Evolutionary conservation across 441 rosid genomes (phyloP).

Genomic region (Adansonia rubrostipa): DNA sequence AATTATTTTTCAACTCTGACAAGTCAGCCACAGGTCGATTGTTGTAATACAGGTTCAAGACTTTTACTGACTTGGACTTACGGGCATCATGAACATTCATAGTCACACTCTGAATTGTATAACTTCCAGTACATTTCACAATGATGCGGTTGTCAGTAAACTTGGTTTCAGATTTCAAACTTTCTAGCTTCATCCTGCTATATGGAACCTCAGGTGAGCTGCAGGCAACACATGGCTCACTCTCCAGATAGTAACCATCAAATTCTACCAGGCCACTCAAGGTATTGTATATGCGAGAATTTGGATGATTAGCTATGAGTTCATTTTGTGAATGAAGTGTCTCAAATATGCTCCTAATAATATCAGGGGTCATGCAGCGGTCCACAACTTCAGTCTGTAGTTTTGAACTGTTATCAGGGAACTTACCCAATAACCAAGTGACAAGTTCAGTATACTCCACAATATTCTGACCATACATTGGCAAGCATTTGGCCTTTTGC

Average conservation of each 20-base stretch:
- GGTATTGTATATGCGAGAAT: conserved; percentile 95
- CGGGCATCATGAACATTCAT: conserved; percentile 99
- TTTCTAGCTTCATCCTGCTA: conserved; percentile 98
- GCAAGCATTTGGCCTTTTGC: conserved; percentile 75
- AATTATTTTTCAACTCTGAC: conserved; percentile 97
- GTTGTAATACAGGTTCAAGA: conserved; percentile 93
- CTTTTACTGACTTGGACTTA: conserved; percentile 97
- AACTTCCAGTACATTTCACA: conserved; percentile 99
- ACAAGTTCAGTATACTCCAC: conserved; percentile 94
- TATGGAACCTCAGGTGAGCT: conserved; percentile 99
- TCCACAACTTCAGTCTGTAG: conserved; percentile 78
- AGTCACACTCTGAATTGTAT: conserved; percentile 92
- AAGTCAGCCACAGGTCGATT: conserved; percentile 97
- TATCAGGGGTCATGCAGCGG: conserved; percentile 83
- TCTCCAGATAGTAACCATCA: conserved; percentile 99
- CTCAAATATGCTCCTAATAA: conserved; percentile 84
- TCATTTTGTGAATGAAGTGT: conserved; percentile 95
- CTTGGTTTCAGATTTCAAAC: conserved; percentile 97
- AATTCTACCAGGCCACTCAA: conserved; percentile 96
- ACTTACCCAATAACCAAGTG: conserved; percentile 82
- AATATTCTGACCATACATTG: conserved; percentile 97
- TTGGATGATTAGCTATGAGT: conserved; percentile 98
- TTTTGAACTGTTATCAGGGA: conserved; percentile 78
- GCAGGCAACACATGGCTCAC: conserved; percentile 99
- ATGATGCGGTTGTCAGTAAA: conserved; percentile 98